Evolutionary conservation across 1,284 basidiomycete genomes (phyloP).

Genomic region (Cryptococcus jaspeensis): DNA sequence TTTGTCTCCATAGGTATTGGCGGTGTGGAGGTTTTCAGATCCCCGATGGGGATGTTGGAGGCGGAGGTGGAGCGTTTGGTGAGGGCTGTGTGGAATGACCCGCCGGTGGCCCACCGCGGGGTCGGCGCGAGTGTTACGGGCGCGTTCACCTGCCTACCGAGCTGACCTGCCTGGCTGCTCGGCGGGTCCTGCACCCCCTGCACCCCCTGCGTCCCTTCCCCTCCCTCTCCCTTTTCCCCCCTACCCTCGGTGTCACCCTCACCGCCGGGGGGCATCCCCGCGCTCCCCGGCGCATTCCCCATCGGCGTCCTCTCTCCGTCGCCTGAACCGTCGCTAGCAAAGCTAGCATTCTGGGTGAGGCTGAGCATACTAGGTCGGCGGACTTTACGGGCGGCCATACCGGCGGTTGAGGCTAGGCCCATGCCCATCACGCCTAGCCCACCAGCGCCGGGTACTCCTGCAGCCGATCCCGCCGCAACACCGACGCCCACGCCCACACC

Average conservation of each 20-base stretch:
- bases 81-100: constrained; percentile 13
- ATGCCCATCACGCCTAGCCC: too few species aligned
- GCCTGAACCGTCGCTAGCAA: constrained; percentile 9
- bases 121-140: constrained; percentile 6
- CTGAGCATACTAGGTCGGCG: constrained; percentile 41
- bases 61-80: constrained; percentile 30
- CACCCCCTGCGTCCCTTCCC: neutral
- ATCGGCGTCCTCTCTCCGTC: constrained; percentile 4
- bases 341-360: constrained; percentile 29
- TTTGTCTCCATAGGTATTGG: constrained; percentile 11
- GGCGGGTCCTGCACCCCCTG: constrained; percentile 12
- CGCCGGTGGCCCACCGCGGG: constrained; percentile 28
- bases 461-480: too few species aligned
- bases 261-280: neutral
- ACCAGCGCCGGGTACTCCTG: too few species aligned
- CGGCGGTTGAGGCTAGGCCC: too few species aligned
- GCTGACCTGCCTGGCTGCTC: constrained; percentile 1
- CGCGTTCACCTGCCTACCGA: neutral
- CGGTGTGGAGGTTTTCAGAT: constrained; percentile 36
- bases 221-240: neutral
- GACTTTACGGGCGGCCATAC: constrained; percentile 20
- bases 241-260: neutral
- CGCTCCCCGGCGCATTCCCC: neutral
- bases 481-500: too few species aligned
- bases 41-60: constrained; percentile 35